Evolutionary conservation across 345 rosid species (phyloP).

Genomic region (Salix viminalis): DNA sequence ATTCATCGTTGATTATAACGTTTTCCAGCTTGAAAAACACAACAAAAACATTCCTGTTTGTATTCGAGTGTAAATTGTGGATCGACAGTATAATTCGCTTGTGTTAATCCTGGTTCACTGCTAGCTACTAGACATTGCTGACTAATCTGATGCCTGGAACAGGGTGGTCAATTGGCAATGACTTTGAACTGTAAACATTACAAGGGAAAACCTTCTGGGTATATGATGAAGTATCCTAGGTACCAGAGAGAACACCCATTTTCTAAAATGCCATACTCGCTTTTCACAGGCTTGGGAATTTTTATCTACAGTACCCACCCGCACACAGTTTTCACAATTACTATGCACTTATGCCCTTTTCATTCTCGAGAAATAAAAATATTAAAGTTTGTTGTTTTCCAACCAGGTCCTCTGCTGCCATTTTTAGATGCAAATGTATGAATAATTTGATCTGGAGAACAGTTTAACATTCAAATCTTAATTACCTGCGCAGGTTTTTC

Average conservation of each 20-base stretch:
- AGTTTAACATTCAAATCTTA: not conserved
- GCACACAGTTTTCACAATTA: not conserved
- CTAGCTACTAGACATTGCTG: not conserved
- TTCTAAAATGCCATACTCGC: not conserved
- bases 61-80: not conserved
- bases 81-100: not conserved
- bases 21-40: not conserved
- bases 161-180: not conserved
- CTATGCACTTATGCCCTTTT: not conserved
- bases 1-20: not conserved
- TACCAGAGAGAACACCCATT: not conserved
- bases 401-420: not conserved
- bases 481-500: slow-evolving; percentile 2
- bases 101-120: not conserved
- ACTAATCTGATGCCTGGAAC: not conserved
- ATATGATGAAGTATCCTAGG: not conserved
- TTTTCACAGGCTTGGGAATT: not conserved
- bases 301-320: not conserved
- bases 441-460: not conserved
- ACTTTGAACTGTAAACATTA: not conserved
- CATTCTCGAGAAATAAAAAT: not conserved
- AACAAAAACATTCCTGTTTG: not conserved
- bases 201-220: not conserved
- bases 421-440: not conserved
- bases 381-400: not conserved